These are phyloP conservation scores for Termitomyces sp. DNA, from an alignment of 768 basidiomycete species.

Conservation along the genomic window DNA sequence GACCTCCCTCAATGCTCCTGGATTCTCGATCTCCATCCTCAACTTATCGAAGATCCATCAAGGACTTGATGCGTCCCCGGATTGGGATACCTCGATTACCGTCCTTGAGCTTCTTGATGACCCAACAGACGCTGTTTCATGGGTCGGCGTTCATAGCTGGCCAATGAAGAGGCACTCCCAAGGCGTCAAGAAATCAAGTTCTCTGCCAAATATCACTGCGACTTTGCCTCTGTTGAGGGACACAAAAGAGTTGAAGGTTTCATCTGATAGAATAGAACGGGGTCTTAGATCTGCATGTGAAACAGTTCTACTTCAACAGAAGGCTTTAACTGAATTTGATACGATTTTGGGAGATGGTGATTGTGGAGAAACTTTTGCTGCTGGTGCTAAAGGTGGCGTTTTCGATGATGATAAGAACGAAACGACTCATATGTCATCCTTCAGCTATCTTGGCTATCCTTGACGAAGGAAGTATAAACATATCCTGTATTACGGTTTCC, in stretches of 20 bases:
- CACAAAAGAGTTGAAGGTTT: not conserved
- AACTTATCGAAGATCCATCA: conserved; percentile 35
- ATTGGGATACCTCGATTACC: conserved; percentile 8
- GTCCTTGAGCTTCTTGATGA: conserved; percentile 36
- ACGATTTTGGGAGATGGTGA: conserved; percentile 63
- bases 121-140: conserved; percentile 38
- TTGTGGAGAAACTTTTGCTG: conserved; percentile 54
- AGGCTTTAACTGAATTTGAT: conserved; percentile 55
- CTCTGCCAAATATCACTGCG: not conserved
- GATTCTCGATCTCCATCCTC: conserved; percentile 49
- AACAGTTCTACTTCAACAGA: conserved; percentile 40
- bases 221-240: not conserved
- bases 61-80: not conserved
- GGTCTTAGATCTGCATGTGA: conserved; percentile 36
- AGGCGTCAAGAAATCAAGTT: not conserved
- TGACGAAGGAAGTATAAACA: conserved; percentile 16
- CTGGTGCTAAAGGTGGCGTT: conserved; percentile 35
- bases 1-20: conserved; percentile 60
- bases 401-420: not conserved
- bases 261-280: conserved; percentile 15
- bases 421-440: not conserved
- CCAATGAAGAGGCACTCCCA: not conserved
- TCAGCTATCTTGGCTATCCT: not conserved
- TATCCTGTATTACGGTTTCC: conserved; percentile 10
- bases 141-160: conserved; percentile 35